Percentiles rank a stretch among this genome's conserved stretches.
Evolutionary conservation across 345 rosid genomes (phyloP).

Genomic region (Geranium brycei): DNA sequence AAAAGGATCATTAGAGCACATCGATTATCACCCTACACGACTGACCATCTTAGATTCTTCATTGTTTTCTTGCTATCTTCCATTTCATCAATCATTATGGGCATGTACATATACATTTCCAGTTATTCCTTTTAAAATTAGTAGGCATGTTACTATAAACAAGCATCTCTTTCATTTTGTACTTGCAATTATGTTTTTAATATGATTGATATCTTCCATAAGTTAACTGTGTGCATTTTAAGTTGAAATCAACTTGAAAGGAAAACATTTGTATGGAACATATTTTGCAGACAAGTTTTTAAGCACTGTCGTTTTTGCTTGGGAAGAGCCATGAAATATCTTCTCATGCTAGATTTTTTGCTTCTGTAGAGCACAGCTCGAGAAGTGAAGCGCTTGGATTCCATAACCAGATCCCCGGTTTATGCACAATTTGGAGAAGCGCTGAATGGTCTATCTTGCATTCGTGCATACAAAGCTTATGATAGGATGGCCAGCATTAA

Average conservation of each 20-base stretch:
- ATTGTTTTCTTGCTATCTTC: background rate
- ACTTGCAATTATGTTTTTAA: background rate
- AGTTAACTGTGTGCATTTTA: background rate
- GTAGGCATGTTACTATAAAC: no score
- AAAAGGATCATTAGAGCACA: background rate
- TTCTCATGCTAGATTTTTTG: slow-evolving; percentile 12
- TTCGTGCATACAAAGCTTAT: slow-evolving; percentile 96
- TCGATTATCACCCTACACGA: no score
- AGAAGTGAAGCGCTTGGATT: slow-evolving; percentile 93
- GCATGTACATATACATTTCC: background rate
- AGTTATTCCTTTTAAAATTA: no score
- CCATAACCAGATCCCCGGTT: slow-evolving; percentile 87
- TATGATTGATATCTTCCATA: background rate
- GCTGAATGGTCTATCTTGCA: slow-evolving; percentile 73
- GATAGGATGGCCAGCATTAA: slow-evolving; percentile 88
- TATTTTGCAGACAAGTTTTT: background rate
- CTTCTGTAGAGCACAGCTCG: slow-evolving; percentile 77
- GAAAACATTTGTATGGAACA: background rate
- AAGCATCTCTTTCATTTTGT: background rate
- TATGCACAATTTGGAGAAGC: slow-evolving; percentile 99
- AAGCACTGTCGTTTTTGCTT: no score
- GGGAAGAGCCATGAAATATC: background rate
- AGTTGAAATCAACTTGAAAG: background rate
- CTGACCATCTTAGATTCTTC: no score
- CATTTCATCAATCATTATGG: background rate